Percentiles rank a stretch among this genome's conserved stretches.
phyloP scores from a whole-genome alignment of 495 filamentous ascomycete species.

The Talaromyces wortmannii region DNA sequence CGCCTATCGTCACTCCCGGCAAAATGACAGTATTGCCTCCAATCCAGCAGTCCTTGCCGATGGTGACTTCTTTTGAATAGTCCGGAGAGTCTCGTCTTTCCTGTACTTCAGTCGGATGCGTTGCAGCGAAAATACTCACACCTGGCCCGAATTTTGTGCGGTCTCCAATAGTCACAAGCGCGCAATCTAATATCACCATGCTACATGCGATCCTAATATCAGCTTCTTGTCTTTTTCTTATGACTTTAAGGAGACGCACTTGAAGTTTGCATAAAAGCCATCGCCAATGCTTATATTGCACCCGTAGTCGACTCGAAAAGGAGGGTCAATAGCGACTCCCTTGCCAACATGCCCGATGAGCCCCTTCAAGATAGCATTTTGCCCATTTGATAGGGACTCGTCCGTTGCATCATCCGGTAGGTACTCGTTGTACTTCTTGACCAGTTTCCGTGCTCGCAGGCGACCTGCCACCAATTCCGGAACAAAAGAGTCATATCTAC shows the following conservation, averaged over 20 bases:
- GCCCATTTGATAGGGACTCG: conserved; percentile 6
- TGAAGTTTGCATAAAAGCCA: conserved; percentile 36
- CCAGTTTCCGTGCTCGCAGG: conserved; percentile 17
- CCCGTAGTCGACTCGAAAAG: conserved; percentile 35
- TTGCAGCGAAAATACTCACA: conserved; percentile 36
- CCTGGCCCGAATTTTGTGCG: conserved; percentile 34
- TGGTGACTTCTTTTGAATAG: conserved; percentile 23
- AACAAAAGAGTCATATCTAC: conserved; percentile 18
- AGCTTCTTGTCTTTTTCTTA: background rate
- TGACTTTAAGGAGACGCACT: conserved; percentile 11
- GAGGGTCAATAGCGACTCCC: conserved; percentile 24
- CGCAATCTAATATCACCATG: conserved; percentile 33
- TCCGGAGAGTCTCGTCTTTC: conserved; percentile 24
- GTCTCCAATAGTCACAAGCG: conserved; percentile 36
- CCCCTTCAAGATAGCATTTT: conserved; percentile 14
- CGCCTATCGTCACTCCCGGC: conserved; percentile 38
- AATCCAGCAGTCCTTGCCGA: conserved; percentile 44
- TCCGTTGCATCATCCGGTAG: conserved; percentile 20
- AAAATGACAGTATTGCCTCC: conserved; percentile 31
- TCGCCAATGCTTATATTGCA: conserved; percentile 34
- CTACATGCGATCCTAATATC: conserved; percentile 6
- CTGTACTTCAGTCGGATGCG: conserved; percentile 35
- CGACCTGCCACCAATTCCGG: conserved; percentile 18
- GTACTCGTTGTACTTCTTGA: conserved; percentile 27
- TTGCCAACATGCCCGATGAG: conserved; percentile 21